A percentile compares a stretch with the other conserved stretches of the same genome.
Conservation (phyloP, 202 grass and related monocot genomes). For the Carex arenaria region DNA sequence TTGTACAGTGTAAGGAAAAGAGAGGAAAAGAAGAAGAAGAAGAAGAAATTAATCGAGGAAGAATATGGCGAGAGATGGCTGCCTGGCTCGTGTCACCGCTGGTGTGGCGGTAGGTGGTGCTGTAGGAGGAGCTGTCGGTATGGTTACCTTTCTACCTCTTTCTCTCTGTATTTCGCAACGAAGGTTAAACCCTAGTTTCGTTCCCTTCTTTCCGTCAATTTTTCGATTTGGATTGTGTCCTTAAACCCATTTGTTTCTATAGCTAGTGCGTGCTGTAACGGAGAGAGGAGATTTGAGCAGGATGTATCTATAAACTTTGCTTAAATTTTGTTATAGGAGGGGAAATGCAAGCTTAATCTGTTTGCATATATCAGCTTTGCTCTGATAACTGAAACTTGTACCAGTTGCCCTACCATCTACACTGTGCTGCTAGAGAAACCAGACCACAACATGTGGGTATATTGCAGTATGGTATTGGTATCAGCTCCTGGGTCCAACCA, state of each 20-base stretch:
- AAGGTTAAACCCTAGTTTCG: conserved; percentile 50
- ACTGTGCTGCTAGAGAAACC: not conserved
- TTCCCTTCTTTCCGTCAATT: not conserved
- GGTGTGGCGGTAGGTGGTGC: conserved; percentile 65
- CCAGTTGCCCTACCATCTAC: not conserved
- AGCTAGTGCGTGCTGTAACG: no score
- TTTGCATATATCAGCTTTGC: not conserved
- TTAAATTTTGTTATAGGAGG: no score
- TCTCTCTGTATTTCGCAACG: conserved; percentile 2
- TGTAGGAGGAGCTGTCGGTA: conserved; percentile 82
- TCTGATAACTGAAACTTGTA: not conserved
- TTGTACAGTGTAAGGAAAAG: not conserved
- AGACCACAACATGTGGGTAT: not conserved
- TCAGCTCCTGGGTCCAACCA: not conserved
- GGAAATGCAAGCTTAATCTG: not conserved
- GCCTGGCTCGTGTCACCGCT: conserved; percentile 62
- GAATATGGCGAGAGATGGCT: conserved; percentile 53
- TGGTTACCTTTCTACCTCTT: not conserved
- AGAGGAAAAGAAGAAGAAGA: not conserved
- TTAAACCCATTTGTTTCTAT: not conserved
- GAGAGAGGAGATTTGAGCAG: no score
- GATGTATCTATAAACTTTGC: not conserved
- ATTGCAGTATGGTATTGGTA: no score
- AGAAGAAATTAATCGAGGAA: not conserved
- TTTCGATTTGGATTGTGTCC: not conserved